A percentile compares a stretch with the other conserved stretches of the same genome.
phyloP scores from a whole-genome alignment of 2,329 filamentous ascomycete species.

The Hypoxylon sp. region DNA sequence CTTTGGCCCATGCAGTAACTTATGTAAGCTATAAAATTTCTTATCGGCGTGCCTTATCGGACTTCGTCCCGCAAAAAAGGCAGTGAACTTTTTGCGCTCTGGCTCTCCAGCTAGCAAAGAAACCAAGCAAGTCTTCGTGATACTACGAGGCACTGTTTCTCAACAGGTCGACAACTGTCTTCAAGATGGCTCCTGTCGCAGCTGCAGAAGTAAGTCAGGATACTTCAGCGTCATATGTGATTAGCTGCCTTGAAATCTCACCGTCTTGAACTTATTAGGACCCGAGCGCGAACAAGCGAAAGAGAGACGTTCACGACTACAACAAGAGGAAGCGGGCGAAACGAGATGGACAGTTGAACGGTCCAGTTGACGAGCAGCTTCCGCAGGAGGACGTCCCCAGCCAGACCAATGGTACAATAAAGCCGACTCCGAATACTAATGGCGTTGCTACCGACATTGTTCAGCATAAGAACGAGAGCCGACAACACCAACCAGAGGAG shows the following conservation, averaged over 20 bases:
- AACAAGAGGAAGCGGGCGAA: conserved; percentile 53
- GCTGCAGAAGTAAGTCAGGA: conserved; percentile 37
- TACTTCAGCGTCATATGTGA: background rate
- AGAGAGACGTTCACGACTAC: conserved; percentile 54
- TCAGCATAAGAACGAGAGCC: conserved; percentile 30
- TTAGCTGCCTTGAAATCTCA: conserved; percentile 20
- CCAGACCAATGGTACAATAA: conserved; percentile 26
- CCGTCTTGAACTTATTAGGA: conserved; percentile 37
- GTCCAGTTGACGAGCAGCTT: conserved; percentile 16
- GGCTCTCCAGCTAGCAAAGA: too few species aligned
- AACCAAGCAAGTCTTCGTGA: conserved; percentile 11
- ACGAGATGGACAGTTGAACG: conserved; percentile 40
- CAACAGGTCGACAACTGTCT: conserved; percentile 1
- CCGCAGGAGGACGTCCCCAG: conserved; percentile 4
- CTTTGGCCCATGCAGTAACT: too few species aligned
- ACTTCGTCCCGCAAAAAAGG: conserved; percentile 36
- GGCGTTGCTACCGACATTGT: conserved; percentile 5
- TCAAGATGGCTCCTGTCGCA: conserved; percentile 41
- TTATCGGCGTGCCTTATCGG: conserved; percentile 43
- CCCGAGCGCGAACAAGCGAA: conserved; percentile 55
- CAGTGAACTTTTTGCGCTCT: conserved; percentile 40
- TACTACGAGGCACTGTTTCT: conserved; percentile 10
- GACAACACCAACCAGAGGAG: conserved; percentile 11
- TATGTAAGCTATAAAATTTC: conserved; percentile 26
- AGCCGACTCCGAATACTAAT: background rate